Conservation (phyloP, 1,284 basidiomycete species). For the Leccinum fallax region DNA sequence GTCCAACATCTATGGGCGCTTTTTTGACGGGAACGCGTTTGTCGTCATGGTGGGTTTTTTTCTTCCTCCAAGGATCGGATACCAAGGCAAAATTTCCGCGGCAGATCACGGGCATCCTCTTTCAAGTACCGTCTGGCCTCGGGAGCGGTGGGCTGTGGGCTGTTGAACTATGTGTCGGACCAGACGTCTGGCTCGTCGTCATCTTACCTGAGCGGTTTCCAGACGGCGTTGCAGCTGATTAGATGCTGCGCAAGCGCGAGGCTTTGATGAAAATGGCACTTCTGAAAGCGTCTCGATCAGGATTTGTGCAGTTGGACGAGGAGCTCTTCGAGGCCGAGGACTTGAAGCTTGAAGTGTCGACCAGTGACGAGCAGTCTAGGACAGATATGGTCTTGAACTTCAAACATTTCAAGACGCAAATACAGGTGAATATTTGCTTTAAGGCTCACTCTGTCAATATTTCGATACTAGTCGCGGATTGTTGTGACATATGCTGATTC, state of each 20-base stretch:
- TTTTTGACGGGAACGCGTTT: slow-evolving; percentile 79
- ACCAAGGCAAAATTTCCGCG: not conserved
- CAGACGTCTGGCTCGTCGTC: slow-evolving; percentile 50
- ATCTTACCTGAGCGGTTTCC: slow-evolving; percentile 67
- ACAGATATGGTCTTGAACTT: slow-evolving; percentile 79
- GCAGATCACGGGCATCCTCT: slow-evolving; percentile 79
- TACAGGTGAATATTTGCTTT: slow-evolving; percentile 66
- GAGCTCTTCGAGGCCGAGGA: slow-evolving; percentile 39
- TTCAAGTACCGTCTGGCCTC: slow-evolving; percentile 88
- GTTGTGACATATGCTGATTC: slow-evolving; percentile 16
- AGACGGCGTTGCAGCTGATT: slow-evolving; percentile 65
- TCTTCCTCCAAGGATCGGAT: not conserved
- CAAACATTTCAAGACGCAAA: slow-evolving; percentile 86
- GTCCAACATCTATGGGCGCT: slow-evolving; percentile 81
- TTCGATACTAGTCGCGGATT: not conserved
- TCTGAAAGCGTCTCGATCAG: slow-evolving; percentile 75
- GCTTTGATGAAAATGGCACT: slow-evolving; percentile 84
- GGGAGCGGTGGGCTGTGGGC: slow-evolving; percentile 64
- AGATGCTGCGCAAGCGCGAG: slow-evolving; percentile 77
- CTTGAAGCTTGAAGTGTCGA: slow-evolving; percentile 41
- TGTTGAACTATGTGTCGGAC: slow-evolving; percentile 74
- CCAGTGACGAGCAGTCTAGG: slow-evolving; percentile 44
- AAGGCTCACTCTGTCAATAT: slow-evolving; percentile 7
- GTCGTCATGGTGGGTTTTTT: slow-evolving; percentile 64
- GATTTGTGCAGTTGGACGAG: slow-evolving; percentile 74